Base-by-base conservation (phyloP, 306 rosid species). In the Dalbergia cochinchinensis region DNA sequence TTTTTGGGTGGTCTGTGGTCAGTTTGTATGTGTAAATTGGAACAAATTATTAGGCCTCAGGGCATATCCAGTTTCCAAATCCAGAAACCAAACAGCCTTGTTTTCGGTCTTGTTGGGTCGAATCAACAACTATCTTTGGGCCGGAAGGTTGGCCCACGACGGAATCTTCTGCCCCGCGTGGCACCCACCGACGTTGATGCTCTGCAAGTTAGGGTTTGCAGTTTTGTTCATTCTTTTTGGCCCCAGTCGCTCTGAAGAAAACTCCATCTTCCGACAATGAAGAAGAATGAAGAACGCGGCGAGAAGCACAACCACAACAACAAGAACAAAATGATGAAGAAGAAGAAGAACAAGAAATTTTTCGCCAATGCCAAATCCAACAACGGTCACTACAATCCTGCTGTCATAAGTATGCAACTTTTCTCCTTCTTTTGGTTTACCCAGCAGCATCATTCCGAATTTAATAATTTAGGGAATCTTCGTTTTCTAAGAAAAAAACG, bases 321-420 rank as follows among this genome's bases (percentile, higher is more conserved):
- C 70, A 84, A 77, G 79, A 83, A 73, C 14, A 78, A 33, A 31
- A 67, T 22, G 22, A 66, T 33, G 78, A 83, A 34, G 20, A 88
- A 77, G 20, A 88, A 77, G 71, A 87, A 65, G 55, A 91, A 88
- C 74, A 83, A 89, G 60, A 54, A 54, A 0, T n/a, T n/a, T 45
- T 93, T 89, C 47, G 91, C 89, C 14, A 89, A 88, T 70, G 89
- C 90, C 11, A 92, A 88, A 82, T 86, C 96, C 11, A 80, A 66
- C 6, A 81, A 80, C 86, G 72, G 58, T 80, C 77, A 77, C 87
- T 95, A 88, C 65, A 95, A 93, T 57, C 98, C 97, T 13, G 81
- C 99, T 71, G 11, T 85, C 71, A 91, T 95, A 71, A 93, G 99
- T 95, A 89, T 50, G 87, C 64, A 31, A 11, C 9, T 60, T 45